Conservation (phyloP, 2,329 filamentous ascomycete genomes). For the Pyricularia sp. region DNA sequence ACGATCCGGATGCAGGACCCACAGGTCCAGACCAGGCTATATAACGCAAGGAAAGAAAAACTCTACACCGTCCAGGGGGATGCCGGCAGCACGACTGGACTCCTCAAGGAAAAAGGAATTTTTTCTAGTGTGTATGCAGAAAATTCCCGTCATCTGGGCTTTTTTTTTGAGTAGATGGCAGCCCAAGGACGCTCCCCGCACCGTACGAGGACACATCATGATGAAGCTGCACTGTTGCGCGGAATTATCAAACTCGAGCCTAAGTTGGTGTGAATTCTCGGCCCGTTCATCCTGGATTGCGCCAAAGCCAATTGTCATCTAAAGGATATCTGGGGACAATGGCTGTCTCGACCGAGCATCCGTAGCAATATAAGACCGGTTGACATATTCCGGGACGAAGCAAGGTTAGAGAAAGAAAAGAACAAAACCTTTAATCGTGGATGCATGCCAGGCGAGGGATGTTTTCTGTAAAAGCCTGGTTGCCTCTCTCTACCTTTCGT, state of each 20-base stretch:
- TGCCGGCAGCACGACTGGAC: not conserved
- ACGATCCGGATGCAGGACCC: not conserved
- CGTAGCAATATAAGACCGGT: not conserved
- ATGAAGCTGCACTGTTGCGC: not conserved
- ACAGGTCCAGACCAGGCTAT: not conserved
- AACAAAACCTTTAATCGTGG: no score
- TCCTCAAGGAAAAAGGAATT: not conserved
- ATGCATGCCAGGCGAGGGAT: no score
- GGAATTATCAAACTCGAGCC: not conserved
- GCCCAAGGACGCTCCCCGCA: not conserved
- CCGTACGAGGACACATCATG: not conserved
- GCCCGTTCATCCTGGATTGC: not conserved
- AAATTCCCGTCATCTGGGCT: not conserved
- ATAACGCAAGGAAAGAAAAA: not conserved
- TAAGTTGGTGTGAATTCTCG: not conserved
- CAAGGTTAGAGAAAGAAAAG: no score
- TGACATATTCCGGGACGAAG: not conserved
- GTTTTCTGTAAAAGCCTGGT: no score
- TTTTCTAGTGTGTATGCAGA: not conserved
- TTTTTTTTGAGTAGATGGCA: not conserved
- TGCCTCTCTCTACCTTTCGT: no score
- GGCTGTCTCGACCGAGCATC: not conserved
- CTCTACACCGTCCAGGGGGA: not conserved
- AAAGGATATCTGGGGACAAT: not conserved
- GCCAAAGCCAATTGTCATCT: not conserved